phyloP scores from a whole-genome alignment of 768 basidiomycete genomes.

The Agaricus blazei region DNA sequence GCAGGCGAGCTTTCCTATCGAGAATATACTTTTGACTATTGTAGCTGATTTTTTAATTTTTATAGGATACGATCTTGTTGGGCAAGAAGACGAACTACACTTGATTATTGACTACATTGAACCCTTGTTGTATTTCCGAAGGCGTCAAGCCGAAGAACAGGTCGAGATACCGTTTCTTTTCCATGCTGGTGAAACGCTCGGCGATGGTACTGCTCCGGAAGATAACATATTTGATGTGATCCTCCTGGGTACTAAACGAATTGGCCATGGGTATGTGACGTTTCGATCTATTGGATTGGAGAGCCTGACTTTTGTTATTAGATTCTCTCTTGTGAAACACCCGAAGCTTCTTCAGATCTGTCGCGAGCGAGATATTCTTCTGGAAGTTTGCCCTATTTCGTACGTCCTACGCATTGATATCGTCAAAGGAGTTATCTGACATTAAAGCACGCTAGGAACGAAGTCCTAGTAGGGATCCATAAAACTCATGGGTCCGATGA shows the following conservation, averaged over 20 bases:
- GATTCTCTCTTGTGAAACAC: slow-evolving; percentile 72
- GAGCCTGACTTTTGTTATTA: slow-evolving; percentile 17
- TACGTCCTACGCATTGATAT: slow-evolving; percentile 25
- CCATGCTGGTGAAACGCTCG: slow-evolving; percentile 78
- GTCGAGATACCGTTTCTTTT: slow-evolving; percentile 73
- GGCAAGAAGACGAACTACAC: slow-evolving; percentile 56
- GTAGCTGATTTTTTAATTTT: neutral
- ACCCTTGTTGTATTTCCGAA: slow-evolving; percentile 53
- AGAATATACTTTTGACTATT: neutral
- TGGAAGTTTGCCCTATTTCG: slow-evolving; percentile 84
- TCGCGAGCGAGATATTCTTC: slow-evolving; percentile 52
- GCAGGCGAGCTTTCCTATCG: slow-evolving; percentile 37
- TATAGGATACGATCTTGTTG: slow-evolving; percentile 77
- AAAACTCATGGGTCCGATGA: too few species aligned
- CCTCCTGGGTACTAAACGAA: slow-evolving; percentile 70
- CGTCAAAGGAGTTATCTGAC: neutral
- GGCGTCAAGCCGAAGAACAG: slow-evolving; percentile 49
- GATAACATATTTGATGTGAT: slow-evolving; percentile 76
- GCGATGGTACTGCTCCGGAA: slow-evolving; percentile 69
- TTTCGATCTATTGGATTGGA: neutral
- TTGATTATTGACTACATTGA: slow-evolving; percentile 62
- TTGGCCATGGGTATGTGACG: slow-evolving; percentile 65
- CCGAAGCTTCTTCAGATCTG: slow-evolving; percentile 68
- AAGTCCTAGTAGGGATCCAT: slow-evolving; percentile 50
- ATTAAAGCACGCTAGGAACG: slow-evolving; percentile 42